Base-by-base conservation (phyloP, 2,329 filamentous ascomycete genomes). In the Ilyonectria sp. region DNA sequence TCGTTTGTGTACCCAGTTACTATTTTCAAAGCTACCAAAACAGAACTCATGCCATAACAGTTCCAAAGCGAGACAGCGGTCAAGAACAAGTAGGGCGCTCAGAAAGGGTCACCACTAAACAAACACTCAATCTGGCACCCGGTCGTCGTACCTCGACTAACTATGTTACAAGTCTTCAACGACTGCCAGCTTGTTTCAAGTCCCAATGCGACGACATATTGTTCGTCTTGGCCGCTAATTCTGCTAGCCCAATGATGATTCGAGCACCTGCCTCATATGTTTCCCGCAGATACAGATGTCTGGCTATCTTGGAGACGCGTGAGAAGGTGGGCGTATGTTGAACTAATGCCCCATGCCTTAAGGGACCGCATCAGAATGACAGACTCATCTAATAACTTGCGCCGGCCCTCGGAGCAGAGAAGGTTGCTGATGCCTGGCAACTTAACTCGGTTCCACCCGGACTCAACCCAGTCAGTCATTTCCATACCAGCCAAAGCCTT, bases 341-440 rank as follows among this genome's bases (percentile, higher is more conserved):
- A 58, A 44, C 55, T 58, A 10, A 58, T 58, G 2, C 55, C 55
- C 55, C 55, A 58, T 8, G 55, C 55, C 19, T 47, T 58, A 4
- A 58, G 29, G 19, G 55, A 58, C 10, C 44, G 49, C 55, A 58
- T 58, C 7, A 58, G 29, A 26, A 58, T 13, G 9, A 13, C n/a
- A 6, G 55, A 49, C n/a, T 58, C 43, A 6, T 58, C 55, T 6
- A 58, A 23, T 13, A 49, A 35, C 31, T 58, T 58, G 29, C 55
- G 35, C n/a, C 55, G 55, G 6, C 55, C 55, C 31, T 58, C 26
- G 11, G 55, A 10, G 10, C 43, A 47, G 21, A 49, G n/a, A n/a
- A 58, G 23, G 33, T 37, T 49, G 5, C 55, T 44, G 15, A 58
- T 35, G 17, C 55, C 55, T 9, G 55, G 55, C 6, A 58, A n/a